Base-by-base conservation (phyloP, 2,329 filamentous ascomycete genomes). In the Helotiales sp. region DNA sequence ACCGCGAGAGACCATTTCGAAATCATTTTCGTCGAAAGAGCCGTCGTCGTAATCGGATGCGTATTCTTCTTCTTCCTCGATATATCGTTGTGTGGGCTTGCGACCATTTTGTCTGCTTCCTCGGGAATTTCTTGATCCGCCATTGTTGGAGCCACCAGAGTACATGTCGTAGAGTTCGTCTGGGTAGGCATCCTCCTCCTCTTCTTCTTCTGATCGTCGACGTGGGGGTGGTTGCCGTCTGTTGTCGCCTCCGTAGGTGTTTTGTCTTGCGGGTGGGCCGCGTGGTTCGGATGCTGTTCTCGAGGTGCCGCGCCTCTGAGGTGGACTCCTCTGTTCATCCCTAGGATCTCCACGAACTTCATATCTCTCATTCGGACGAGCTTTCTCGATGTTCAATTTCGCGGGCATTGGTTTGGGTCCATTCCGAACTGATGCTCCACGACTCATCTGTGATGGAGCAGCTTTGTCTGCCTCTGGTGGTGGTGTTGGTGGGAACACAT, bases 401-500 rank as follows among this genome's bases (percentile, higher is more conserved):
- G 83, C 78, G n/a, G 81, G 82, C 74, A 81, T 79, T 34, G 83
- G 84, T 63, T 82, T 87, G 48, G 79, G 76, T 2, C 83, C 84
- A 66, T 79, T 85, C 58, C 84, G 82, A 49, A 87, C 81, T n/a
- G 84, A 87, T 27, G 79, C 78, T 52, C 77, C 83, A 22, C 85
- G 79, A 63, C 75, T 81, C 67, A 82, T 77, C 22, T 62, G 59
- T 31, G 55, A 65, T 48, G 61, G 46, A 40, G 65, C 55, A 54
- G 75, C 74, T 68, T 87, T 88, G 65, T 97, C 92, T 61, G 84
- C 84, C 78, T 99, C 95, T 5, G 95, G 95, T 6, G 95, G 95
- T 38, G 95, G 95, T n/a, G 95, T 98, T n/a, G 95, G 95, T 17
- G 95, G 95, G 77, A 98, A 97, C 62, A 93, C 84, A 67, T 90